Percentiles rank a stretch among this genome's conserved stretches.
phyloP scores from a whole-genome alignment of 345 rosid species.

The Hirschfeldia incana region DNA sequence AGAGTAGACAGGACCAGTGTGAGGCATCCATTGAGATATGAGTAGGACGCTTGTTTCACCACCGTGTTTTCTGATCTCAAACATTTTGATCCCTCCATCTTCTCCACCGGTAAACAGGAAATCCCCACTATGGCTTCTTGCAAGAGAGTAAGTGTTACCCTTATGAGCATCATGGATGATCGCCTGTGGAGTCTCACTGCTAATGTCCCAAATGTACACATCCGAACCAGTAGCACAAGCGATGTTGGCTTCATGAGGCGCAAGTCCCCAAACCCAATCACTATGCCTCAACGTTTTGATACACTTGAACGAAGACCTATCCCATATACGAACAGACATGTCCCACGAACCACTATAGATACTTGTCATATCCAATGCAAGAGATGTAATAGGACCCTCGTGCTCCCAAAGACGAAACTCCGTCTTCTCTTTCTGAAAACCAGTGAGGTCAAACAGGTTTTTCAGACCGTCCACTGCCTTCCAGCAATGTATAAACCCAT shows the following conservation, averaged over 20 bases:
- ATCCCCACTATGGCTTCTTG: conserved; percentile 80
- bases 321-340: conserved; percentile 91
- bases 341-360: conserved; percentile 96
- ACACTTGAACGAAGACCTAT: conserved; percentile 69
- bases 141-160: conserved; percentile 66
- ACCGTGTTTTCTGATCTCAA: conserved; percentile 49
- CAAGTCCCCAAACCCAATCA: conserved; percentile 93
- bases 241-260: conserved; percentile 64
- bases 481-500: conserved; percentile 94
- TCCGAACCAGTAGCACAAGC: conserved; percentile 75
- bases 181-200: conserved; percentile 52
- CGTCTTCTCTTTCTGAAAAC: conserved; percentile 45
- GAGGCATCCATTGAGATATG: conserved; percentile 86
- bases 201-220: conserved; percentile 75
- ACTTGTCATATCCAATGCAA: conserved; percentile 64
- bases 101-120: conserved; percentile 91
- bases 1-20: conserved; percentile 73
- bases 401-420: conserved; percentile 87
- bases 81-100: conserved; percentile 91
- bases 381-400: conserved; percentile 79
- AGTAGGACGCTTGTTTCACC: conserved; percentile 34
- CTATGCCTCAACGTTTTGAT: conserved; percentile 66
- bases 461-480: conserved; percentile 60
- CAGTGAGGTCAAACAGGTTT: conserved; percentile 69
- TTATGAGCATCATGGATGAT: conserved; percentile 60